Evolutionary conservation across 495 filamentous ascomycete species (phyloP).

Genomic region (Talaromyces borbonicus): DNA sequence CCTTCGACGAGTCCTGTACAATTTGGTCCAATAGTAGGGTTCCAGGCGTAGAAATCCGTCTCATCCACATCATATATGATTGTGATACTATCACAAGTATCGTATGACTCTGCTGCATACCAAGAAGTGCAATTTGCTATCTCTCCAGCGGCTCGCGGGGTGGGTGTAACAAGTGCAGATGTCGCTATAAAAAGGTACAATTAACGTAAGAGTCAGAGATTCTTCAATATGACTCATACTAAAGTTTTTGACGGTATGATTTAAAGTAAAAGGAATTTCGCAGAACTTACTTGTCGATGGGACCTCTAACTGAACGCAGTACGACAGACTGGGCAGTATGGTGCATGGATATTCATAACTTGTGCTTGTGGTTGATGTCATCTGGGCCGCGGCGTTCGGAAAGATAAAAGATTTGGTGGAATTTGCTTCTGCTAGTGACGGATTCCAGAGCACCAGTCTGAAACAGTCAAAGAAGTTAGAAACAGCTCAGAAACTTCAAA

Average conservation of each 20-base stretch:
- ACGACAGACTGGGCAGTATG: not conserved
- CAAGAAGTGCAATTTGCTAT: slow-evolving; percentile 14
- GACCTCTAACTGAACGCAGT: not conserved
- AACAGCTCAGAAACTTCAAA: not conserved
- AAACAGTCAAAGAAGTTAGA: not conserved
- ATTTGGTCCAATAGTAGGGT: slow-evolving; percentile 10
- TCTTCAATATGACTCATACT: not conserved
- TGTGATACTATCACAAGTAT: slow-evolving; percentile 14
- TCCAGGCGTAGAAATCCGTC: slow-evolving; percentile 15
- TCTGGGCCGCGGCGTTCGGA: not conserved
- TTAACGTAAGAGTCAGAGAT: not conserved
- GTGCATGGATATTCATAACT: not conserved
- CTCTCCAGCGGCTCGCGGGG: slow-evolving; percentile 11
- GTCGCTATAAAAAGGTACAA: not conserved
- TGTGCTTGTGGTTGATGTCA: not conserved
- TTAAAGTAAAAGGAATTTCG: not conserved
- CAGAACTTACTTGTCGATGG: not conserved
- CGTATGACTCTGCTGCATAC: slow-evolving; percentile 1
- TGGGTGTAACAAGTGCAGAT: slow-evolving; percentile 8
- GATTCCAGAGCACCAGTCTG: slow-evolving; percentile 1
- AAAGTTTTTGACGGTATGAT: not conserved
- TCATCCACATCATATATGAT: slow-evolving; percentile 12
- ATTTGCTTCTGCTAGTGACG: not conserved
- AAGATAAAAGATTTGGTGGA: not conserved
- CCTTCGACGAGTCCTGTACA: slow-evolving; percentile 12